Evolutionary conservation across 2,329 filamentous ascomycete species (phyloP).

Genomic region (Alternaria angustiovoidea): DNA sequence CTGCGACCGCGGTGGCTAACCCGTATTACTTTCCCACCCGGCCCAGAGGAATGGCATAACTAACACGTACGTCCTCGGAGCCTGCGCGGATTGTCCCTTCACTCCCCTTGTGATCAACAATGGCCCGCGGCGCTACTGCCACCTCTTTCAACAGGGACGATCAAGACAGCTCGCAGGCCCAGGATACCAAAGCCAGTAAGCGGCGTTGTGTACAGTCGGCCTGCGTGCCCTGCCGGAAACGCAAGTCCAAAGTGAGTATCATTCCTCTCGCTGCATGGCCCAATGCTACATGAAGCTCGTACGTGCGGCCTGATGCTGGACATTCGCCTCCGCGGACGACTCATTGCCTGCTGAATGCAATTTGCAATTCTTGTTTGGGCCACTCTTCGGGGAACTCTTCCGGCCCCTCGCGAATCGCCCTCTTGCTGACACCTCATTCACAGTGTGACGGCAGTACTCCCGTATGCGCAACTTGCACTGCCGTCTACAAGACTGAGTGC

Average conservation of each 20-base stretch:
- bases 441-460: slow-evolving; percentile 61
- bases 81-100: slow-evolving; percentile 18
- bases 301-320: slow-evolving; percentile 13
- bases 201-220: slow-evolving; percentile 51
- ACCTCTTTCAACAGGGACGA: slow-evolving; percentile 31
- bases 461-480: slow-evolving; percentile 60
- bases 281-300: neutral
- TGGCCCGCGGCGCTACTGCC: slow-evolving; percentile 40
- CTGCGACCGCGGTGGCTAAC: slow-evolving; percentile 20
- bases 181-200: slow-evolving; percentile 41
- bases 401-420: neutral
- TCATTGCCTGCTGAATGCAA: neutral
- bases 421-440: slow-evolving; percentile 22
- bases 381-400: neutral
- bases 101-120: slow-evolving; percentile 25
- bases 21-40: slow-evolving; percentile 4
- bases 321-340: slow-evolving; percentile 32
- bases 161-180: slow-evolving; percentile 23
- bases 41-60: slow-evolving; percentile 27
- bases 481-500: slow-evolving; percentile 61
- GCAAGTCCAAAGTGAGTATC: slow-evolving; percentile 58
- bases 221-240: slow-evolving; percentile 60
- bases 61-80: slow-evolving; percentile 31
- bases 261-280: neutral
- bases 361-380: slow-evolving; percentile 2